Evolutionary conservation across 2,329 filamentous ascomycete genomes (phyloP).

Genomic region (Diplodia corticola): DNA sequence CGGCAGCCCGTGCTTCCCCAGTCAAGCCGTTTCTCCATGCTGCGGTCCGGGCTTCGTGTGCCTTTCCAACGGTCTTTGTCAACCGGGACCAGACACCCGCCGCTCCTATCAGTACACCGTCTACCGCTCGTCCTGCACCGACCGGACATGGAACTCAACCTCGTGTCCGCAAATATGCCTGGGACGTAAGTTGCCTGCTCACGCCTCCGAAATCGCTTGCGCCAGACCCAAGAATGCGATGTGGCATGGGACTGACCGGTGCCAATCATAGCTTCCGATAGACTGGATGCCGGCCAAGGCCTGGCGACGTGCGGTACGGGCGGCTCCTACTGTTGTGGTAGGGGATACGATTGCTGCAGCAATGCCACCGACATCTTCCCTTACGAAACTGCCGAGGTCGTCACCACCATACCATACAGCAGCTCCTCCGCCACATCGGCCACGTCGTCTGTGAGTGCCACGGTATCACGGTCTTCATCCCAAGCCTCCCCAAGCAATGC

Average conservation of each 20-base stretch:
- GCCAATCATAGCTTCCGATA: conserved; percentile 14
- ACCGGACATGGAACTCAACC: conserved; percentile 28
- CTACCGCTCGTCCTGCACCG: conserved; percentile 30
- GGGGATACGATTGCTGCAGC: conserved; percentile 28
- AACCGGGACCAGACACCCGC: conserved; percentile 26
- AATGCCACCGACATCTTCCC: conserved; percentile 27
- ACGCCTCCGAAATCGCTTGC: neutral
- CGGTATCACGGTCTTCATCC: neutral
- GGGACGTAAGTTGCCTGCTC: conserved; percentile 25
- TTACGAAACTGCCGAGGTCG: conserved; percentile 24
- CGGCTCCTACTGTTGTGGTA: conserved; percentile 27
- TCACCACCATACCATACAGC: conserved; percentile 27
- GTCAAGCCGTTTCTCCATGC: conserved; percentile 28
- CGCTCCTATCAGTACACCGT: conserved; percentile 27
- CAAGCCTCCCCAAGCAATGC: conserved; percentile 12
- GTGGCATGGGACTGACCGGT: conserved; percentile 3
- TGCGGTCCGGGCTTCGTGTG: conserved; percentile 31
- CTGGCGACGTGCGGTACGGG: conserved; percentile 27
- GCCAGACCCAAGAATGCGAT: neutral
- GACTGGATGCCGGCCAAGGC: conserved; percentile 27
- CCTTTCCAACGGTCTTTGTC: conserved; percentile 29
- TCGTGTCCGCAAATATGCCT: conserved; percentile 28
- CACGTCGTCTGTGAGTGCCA: neutral
- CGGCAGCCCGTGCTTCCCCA: conserved; percentile 26
- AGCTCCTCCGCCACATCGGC: conserved; percentile 20